Conservation (phyloP, 495 filamentous ascomycete genomes). For the Letharia lupina region DNA sequence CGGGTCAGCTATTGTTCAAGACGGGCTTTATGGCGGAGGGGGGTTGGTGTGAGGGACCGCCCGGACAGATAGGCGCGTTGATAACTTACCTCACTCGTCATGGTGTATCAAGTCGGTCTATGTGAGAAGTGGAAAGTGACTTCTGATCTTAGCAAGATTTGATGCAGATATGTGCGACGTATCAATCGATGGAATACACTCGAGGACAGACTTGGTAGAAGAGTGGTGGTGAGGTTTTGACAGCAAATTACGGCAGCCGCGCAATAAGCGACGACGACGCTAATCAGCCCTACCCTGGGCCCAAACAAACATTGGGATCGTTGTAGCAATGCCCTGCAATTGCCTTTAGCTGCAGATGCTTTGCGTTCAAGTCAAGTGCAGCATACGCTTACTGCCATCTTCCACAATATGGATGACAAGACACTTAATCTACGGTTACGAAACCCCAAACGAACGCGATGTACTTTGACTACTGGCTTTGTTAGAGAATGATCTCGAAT, state of each 20-base stretch:
- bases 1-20: conserved; percentile 26
- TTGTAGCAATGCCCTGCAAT: background rate
- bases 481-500: background rate
- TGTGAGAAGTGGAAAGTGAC: background rate
- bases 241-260: conserved; percentile 16
- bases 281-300: conserved; percentile 13
- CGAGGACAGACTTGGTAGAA: conserved; percentile 8
- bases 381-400: background rate
- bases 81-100: conserved; percentile 61
- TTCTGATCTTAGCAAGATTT: background rate
- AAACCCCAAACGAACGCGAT: background rate
- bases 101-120: conserved; percentile 32
- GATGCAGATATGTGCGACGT: conserved; percentile 5
- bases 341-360: background rate
- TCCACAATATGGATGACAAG: background rate
- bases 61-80: conserved; percentile 23
- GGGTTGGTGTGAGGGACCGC: conserved; percentile 4
- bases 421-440: background rate
- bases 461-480: background rate
- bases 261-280: conserved; percentile 15
- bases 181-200: conserved; percentile 8
- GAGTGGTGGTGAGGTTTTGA: conserved; percentile 14
- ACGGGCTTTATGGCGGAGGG: background rate
- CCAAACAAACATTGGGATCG: background rate
- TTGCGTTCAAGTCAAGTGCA: background rate